Evolutionary conservation across 2,329 filamentous ascomycete genomes (phyloP).

Genomic region (Fusarium burgessii): DNA sequence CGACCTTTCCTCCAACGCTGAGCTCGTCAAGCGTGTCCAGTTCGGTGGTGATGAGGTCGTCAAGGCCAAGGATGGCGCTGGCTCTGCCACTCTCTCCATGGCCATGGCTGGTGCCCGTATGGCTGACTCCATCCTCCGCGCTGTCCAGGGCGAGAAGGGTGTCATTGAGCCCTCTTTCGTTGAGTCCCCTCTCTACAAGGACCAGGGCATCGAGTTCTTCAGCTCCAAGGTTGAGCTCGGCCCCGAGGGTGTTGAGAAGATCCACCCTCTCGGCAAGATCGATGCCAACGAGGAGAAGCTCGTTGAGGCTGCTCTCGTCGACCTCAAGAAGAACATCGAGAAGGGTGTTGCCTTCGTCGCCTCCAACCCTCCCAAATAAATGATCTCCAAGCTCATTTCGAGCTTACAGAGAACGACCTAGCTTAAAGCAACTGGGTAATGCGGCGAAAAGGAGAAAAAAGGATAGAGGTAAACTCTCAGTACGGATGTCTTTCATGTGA

Average conservation of each 20-base stretch:
- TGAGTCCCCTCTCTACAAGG: conserved; percentile 97
- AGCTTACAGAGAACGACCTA: conserved; percentile 8
- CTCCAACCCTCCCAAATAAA: conserved; percentile 71
- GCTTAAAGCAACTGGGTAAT: conserved; percentile 4
- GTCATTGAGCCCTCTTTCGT: conserved; percentile 97
- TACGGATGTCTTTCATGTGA: conserved; percentile 30
- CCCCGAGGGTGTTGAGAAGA: conserved; percentile 95
- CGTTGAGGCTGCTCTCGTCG: conserved; percentile 83
- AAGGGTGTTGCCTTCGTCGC: conserved; percentile 80
- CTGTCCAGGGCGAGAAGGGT: conserved; percentile 91
- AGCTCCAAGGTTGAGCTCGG: conserved; percentile 95
- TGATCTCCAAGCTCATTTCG: conserved; percentile 9
- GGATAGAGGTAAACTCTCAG: conserved; percentile 24
- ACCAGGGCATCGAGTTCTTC: conserved; percentile 98
- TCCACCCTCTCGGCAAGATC: conserved; percentile 86
- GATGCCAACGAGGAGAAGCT: conserved; percentile 90
- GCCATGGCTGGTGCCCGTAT: conserved; percentile 89
- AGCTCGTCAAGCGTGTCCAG: conserved; percentile 93
- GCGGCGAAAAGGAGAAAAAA: conserved; percentile 37
- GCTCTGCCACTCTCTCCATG: conserved; percentile 98
- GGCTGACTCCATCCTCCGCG: conserved; percentile 93
- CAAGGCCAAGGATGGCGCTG: conserved; percentile 97
- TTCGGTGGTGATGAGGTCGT: conserved; percentile 99
- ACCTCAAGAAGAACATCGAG: conserved; percentile 94
- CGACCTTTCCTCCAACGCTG: conserved; percentile 81